Conservation (phyloP, 2,329 filamentous ascomycete species). For the Hypoxylon sp. region DNA sequence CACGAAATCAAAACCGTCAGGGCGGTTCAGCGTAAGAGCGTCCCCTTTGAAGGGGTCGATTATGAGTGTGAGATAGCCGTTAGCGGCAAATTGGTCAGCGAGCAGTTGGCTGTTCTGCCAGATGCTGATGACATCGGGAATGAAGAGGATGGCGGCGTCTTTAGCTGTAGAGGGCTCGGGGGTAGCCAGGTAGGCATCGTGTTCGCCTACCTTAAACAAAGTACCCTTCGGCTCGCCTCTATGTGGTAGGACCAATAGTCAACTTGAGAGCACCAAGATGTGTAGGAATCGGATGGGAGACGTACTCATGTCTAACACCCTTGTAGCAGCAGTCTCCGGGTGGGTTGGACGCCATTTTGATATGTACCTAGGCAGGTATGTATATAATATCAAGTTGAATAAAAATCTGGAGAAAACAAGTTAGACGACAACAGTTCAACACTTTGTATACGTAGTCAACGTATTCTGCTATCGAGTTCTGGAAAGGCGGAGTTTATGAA, state of each 20-base stretch:
- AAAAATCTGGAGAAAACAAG: neutral
- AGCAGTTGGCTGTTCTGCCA: constrained; percentile 75
- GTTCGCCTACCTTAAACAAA: constrained; percentile 62
- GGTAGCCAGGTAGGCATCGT: constrained; percentile 67
- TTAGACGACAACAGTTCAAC: neutral
- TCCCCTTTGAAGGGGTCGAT: constrained; percentile 81
- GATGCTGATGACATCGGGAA: constrained; percentile 67
- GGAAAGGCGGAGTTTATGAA: neutral
- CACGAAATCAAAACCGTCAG: constrained; percentile 60
- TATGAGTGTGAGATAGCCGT: constrained; percentile 78
- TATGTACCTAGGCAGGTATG: constrained; percentile 7
- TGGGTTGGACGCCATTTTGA: constrained; percentile 68
- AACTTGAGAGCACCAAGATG: neutral
- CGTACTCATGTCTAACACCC: constrained; percentile 69
- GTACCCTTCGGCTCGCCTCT: constrained; percentile 67
- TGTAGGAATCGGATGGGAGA: constrained; percentile 32
- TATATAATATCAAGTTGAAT: constrained; percentile 5
- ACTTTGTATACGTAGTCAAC: neutral
- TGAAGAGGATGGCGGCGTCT: constrained; percentile 62
- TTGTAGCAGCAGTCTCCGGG: constrained; percentile 68
- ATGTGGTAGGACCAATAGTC: neutral
- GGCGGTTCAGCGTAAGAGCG: constrained; percentile 68
- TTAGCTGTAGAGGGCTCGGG: constrained; percentile 58
- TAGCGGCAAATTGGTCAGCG: constrained; percentile 81
- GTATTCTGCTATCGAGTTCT: neutral